phyloP scores from a whole-genome alignment of 2,329 filamentous ascomycete genomes.

The Neospermospora avenae region DNA sequence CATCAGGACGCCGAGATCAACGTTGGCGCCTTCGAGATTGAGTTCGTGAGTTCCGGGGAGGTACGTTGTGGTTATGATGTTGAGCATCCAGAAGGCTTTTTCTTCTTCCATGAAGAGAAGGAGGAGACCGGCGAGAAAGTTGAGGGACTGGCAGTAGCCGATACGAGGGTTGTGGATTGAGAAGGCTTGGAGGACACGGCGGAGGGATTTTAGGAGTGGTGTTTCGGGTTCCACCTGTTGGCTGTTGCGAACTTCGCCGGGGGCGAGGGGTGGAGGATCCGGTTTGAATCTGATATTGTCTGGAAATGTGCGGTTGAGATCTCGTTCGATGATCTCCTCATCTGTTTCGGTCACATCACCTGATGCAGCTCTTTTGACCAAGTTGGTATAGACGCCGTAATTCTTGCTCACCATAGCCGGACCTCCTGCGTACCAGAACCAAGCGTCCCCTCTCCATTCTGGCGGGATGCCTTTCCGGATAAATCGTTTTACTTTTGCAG shows the following conservation, averaged over 20 bases:
- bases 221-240: conserved; percentile 52
- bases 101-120: conserved; percentile 88
- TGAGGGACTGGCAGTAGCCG: conserved; percentile 93
- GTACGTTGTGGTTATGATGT: conserved; percentile 84
- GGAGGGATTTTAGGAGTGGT: conserved; percentile 74
- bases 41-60: conserved; percentile 90
- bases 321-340: conserved; percentile 86
- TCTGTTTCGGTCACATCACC: conserved; percentile 66
- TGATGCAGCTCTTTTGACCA: conserved; percentile 61
- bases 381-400: conserved; percentile 69
- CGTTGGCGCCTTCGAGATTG: conserved; percentile 85
- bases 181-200: conserved; percentile 84
- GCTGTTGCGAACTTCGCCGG: conserved; percentile 35
- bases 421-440: conserved; percentile 94
- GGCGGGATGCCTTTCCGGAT: conserved; percentile 91
- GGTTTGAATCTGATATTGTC: conserved; percentile 92
- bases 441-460: conserved; percentile 90
- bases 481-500: conserved; percentile 82
- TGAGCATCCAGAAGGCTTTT: conserved; percentile 88
- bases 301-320: conserved; percentile 89
- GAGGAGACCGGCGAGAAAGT: conserved; percentile 87
- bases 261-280: conserved; percentile 27
- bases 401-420: conserved; percentile 74
- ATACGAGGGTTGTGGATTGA: conserved; percentile 87
- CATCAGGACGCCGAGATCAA: conserved; percentile 93